phyloP scores from a whole-genome alignment of 768 basidiomycete genomes.

The Naganishia kalamii region DNA sequence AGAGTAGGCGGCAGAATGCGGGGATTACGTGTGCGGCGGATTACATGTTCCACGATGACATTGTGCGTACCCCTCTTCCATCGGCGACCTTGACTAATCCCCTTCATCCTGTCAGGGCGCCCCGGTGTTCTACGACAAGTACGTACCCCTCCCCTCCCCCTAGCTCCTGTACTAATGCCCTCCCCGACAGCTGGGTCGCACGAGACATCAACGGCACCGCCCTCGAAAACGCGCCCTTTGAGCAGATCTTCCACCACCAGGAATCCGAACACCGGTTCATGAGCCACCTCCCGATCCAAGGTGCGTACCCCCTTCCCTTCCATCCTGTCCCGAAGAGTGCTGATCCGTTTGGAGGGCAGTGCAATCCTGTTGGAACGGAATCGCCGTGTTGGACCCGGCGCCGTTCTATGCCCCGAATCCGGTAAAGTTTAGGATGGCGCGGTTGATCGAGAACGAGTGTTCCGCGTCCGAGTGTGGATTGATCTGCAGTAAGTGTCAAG shows the following conservation, averaged over 20 bases:
- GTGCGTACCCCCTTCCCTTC: conserved; percentile 24
- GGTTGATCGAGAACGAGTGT: conserved; percentile 78
- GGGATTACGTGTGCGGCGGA: conserved; percentile 97
- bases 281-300: conserved; percentile 81
- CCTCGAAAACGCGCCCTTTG: conserved; percentile 95
- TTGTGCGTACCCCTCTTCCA: conserved; percentile 52
- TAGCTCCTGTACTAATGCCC: conserved; percentile 47
- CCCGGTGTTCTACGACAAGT: conserved; percentile 76
- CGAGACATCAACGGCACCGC: conserved; percentile 98
- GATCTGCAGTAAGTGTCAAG: conserved; percentile 61
- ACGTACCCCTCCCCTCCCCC: not conserved
- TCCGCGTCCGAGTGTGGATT: conserved; percentile 91
- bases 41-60: conserved; percentile 98
- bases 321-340: too few relatives aligned
- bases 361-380: conserved; percentile 97
- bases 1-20: conserved; percentile 83
- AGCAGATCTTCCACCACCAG: conserved; percentile 80
- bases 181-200: conserved; percentile 75
- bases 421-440: conserved; percentile 92
- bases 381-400: conserved; percentile 88
- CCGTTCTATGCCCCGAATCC: conserved; percentile 89
- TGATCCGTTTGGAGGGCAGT: conserved; percentile 52
- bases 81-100: not conserved
- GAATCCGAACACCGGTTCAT: conserved; percentile 75
- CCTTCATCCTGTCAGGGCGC: conserved; percentile 51